Base-by-base conservation (phyloP, 805 yeast species). In the Ogataea minuta region DNA sequence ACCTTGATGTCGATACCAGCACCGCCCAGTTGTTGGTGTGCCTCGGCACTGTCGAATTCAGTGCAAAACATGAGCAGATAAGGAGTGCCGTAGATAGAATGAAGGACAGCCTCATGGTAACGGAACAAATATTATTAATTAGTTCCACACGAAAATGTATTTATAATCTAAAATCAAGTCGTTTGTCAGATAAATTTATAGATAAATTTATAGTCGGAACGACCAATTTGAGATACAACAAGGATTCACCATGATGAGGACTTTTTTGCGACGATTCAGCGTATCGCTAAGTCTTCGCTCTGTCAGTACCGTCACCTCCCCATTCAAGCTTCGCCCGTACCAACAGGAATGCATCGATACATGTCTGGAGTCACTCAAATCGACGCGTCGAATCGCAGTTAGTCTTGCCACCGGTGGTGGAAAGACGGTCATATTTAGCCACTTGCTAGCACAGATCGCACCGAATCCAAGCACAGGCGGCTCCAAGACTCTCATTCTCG, bases 321-420 rank as follows among this genome's bases (percentile, higher is more conserved):
- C 12, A 2, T 15, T 35, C 8, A 31, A 43, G 28, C 38, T 50
- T 7, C 34, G 66, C 35, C 50, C 51, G 8, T 90, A 90, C 57
- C 97, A 90, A 56, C 61, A 70, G 19, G 80, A 82, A 30, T 90
- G 95, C 36, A 74, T 89, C 2, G 56, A 72, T 1, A 58, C 69
- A 0, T 78, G 90, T 23, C 49, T 78, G 1, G 49, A 59, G 0
- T 72, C 86, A 0, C 56, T 83, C 2, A 52, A 61, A 0, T 21
- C 49, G 1, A 50, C 60, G 2, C 60, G 70, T 13, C 67, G 93
- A 33, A 74, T 88, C 0, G 96, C 91, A 0, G 89, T 88, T 2
- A 83, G 88, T 20, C 60, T 90, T 26, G 95, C 96, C 10, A 91
- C 98, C 0, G 98, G 98, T 0, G 93, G 95, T 9, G 98, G 98